Evolutionary conservation across 2,329 filamentous ascomycete genomes (phyloP), one percentile per base, ranked within the genome.

Genomic region (Drechslerella dactyloides): DNA sequence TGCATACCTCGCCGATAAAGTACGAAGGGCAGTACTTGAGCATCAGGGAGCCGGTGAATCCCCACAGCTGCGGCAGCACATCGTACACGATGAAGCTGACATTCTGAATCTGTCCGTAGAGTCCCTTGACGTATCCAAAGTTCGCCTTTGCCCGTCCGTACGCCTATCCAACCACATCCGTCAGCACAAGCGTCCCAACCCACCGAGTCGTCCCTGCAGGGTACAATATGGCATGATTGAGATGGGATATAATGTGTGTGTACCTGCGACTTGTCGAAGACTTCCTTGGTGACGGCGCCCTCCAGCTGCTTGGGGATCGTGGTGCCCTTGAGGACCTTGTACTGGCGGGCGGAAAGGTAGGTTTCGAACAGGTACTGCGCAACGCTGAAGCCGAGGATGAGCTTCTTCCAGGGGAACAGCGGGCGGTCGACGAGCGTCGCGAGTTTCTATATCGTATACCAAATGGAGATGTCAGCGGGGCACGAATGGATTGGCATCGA

Each of bases 71-170:
- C 37, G 94, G 93, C 74, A 97, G 89, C 74, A 96, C 84, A 82
- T 99, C 90, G 81, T 87, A 92, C 79, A 94, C 90, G 82, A 97
- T 91, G 78, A 96, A 91, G 74, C 87, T 88, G 77, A 96, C 83
- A 78, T 96, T 96, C 81, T 96, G 93, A 76, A 93, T 82, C 82
- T 96, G 92, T 79, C 88, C 86, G 83, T 90, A 96, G 77, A 97
- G 84, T 81, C 87, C 89, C 77, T 85, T 89, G 79, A 94, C 79
- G 81, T 96, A 88, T 79, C 87, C 85, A 81, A 92, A 99, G 81
- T 93, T 89, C 75, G 93, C 91, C 83, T 99, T 99, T 78, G 93
- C 93, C 77, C 94, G 90, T 78, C 93, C 93, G 80, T 99, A 99
- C 77, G 90, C 90, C 86, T 89, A 77, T 19, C 24, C 4, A 17